These are phyloP conservation scores for Sphagnum contortum DNA, from an alignment of 225 moss, liverwort and hornwort species.

Conservation along the genomic window DNA sequence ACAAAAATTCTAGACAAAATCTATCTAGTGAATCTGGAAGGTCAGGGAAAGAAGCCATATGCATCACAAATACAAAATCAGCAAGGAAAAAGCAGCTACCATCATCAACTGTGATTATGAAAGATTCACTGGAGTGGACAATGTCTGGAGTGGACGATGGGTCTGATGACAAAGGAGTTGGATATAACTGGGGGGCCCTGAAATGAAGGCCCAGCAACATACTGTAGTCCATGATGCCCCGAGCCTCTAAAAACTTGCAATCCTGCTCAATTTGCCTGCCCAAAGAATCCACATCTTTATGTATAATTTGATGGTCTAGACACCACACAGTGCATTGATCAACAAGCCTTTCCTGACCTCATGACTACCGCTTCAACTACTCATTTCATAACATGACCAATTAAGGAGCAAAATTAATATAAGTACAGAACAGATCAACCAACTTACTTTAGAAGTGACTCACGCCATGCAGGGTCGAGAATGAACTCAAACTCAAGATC, in stretches of 20 bases:
- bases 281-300: background rate
- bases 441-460: constrained; percentile 82
- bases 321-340: no score
- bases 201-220: constrained; percentile 93
- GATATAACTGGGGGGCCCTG: constrained; percentile 87
- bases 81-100: constrained; percentile 23
- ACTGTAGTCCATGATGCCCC: constrained; percentile 98
- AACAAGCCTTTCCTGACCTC: no score
- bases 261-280: constrained; percentile 88
- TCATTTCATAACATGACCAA: no score
- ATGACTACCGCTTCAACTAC: no score
- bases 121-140: constrained; percentile 45
- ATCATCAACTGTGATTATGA: constrained; percentile 53
- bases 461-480: constrained; percentile 96
- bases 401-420: no score
- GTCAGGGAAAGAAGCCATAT: no score
- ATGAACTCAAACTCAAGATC: constrained; percentile 93
- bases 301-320: no score
- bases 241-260: constrained; percentile 91
- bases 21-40: no score
- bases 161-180: constrained; percentile 68
- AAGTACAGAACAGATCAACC: no score
- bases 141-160: constrained; percentile 62
- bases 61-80: no score
- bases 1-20: no score